Evolutionary conservation across 257 asterid genomes (phyloP), one percentile per base, ranked within the genome.

Genomic region (Nicotiana sylvestris): DNA sequence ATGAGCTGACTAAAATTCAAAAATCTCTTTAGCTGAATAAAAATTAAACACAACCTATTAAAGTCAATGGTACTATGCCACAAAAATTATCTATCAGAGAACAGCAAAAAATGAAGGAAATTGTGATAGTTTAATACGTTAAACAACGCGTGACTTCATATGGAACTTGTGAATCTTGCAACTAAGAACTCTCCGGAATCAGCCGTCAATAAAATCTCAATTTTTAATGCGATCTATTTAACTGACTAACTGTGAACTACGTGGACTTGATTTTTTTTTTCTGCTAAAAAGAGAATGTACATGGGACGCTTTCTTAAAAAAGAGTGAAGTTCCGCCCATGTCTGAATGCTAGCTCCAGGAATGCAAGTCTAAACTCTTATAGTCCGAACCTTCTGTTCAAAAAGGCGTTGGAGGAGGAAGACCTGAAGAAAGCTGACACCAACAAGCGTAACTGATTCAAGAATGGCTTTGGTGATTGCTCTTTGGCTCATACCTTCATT

Each of bases 401-500:
- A 91, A 8, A 95, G 89, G 5, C 89, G 90, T 64, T 88, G 93
- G 60, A 93, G 90, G 65, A 95, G 92, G 84, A 85, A 91, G 76
- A 93, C 92, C 72, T 95, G 98, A 64, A 95, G 88, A 64, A 86
- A 83, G 60, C 93, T 88, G 6, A 89, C 88, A 49, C 93, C 93
- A 21, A 91, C 39, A 15, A 95, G 97, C 15, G 93, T 92, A 3
- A 88, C 49, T 3, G 97, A 90, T 87, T 93, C 98, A 16, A 87
- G 87, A 2, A 93, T 56, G 3, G 97, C 98, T 87, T 92, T 95
- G 85, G 90, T 87, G 76, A 92, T 62, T 25, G 97, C 96, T 88
- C 96, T 87, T 78, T 66, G 84, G 89, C 95, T 83, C 96, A 94
- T 94, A 3, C 85, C 90, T 57, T 91, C 93, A 79, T 89, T 92